These are phyloP conservation scores for Macrophomina phaseolina DNA, from an alignment of 2,329 filamentous ascomycete genomes.

Conservation along the genomic window DNA sequence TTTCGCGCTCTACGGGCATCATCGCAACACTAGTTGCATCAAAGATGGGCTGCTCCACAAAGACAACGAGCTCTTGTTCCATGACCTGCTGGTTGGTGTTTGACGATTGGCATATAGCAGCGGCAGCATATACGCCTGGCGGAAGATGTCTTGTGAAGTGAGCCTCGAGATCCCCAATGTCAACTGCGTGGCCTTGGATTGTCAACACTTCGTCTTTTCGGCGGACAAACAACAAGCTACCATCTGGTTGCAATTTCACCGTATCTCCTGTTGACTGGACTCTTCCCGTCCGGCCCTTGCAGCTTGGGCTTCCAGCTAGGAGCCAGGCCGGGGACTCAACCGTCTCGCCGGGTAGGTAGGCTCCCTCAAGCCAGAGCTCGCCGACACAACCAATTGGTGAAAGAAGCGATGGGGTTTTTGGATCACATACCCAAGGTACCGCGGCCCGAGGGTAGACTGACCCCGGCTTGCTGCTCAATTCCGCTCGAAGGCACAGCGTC, in stretches of 20 bases:
- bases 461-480: conserved; percentile 40
- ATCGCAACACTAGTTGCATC: neutral
- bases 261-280: conserved; percentile 47
- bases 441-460: conserved; percentile 25
- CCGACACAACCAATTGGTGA: conserved; percentile 49
- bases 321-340: conserved; percentile 43
- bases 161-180: conserved; percentile 48
- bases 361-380: conserved; percentile 51
- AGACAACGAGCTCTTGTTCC: conserved; percentile 1
- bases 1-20: neutral
- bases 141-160: conserved; percentile 38
- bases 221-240: conserved; percentile 37
- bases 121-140: neutral
- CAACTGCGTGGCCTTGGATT: conserved; percentile 5
- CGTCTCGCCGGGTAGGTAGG: conserved; percentile 37
- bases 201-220: conserved; percentile 32
- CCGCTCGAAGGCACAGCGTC: neutral
- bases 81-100: neutral
- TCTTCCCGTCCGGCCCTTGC: neutral
- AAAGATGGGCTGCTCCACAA: neutral
- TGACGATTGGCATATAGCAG: neutral
- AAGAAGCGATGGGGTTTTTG: conserved; percentile 43
- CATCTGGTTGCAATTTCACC: conserved; percentile 44
- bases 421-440: conserved; percentile 39
- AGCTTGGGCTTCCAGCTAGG: conserved; percentile 38